Evolutionary conservation across 2,329 filamentous ascomycete species (phyloP).

Genomic region (Grosmannia clavigera): DNA sequence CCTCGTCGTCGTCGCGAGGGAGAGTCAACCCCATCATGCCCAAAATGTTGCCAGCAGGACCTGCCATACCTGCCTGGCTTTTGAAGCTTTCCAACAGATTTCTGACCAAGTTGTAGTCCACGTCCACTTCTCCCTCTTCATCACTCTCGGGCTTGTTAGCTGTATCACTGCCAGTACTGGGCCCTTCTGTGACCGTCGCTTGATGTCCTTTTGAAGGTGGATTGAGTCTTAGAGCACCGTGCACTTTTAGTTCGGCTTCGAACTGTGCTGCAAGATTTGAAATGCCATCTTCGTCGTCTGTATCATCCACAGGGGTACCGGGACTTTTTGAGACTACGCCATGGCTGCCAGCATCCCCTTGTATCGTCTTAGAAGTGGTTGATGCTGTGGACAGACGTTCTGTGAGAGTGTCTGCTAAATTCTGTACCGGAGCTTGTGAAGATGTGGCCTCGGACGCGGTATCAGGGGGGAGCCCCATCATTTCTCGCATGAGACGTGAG

Average conservation of each 20-base stretch:
- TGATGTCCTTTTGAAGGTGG: conserved; percentile 18
- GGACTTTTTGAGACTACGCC: too few species aligned
- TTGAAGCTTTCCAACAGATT: conserved; percentile 92
- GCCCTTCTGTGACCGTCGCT: conserved; percentile 17
- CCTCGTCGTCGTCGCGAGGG: conserved; percentile 53
- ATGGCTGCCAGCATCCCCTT: neutral
- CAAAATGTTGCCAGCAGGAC: conserved; percentile 78
- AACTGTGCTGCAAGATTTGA: conserved; percentile 53
- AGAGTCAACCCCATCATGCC: conserved; percentile 73
- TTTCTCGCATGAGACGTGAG: conserved; percentile 76
- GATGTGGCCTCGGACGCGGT: neutral
- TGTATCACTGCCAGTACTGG: neutral
- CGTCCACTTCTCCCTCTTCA: conserved; percentile 51
- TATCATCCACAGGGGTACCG: conserved; percentile 3
- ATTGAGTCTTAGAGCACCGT: conserved; percentile 52
- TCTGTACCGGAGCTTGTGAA: neutral
- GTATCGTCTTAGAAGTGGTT: neutral
- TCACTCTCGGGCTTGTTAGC: conserved; percentile 28
- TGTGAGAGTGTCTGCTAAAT: neutral
- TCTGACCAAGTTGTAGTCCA: conserved; percentile 78
- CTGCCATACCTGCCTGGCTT: conserved; percentile 71
- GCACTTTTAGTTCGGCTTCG: conserved; percentile 57
- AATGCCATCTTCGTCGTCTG: conserved; percentile 31
- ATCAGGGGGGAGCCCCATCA: conserved; percentile 55
- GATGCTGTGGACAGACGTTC: neutral